These are phyloP conservation scores for Paecilomyces variotii DNA, from an alignment of 2,329 filamentous ascomycete species.

Conservation along the genomic window DNA sequence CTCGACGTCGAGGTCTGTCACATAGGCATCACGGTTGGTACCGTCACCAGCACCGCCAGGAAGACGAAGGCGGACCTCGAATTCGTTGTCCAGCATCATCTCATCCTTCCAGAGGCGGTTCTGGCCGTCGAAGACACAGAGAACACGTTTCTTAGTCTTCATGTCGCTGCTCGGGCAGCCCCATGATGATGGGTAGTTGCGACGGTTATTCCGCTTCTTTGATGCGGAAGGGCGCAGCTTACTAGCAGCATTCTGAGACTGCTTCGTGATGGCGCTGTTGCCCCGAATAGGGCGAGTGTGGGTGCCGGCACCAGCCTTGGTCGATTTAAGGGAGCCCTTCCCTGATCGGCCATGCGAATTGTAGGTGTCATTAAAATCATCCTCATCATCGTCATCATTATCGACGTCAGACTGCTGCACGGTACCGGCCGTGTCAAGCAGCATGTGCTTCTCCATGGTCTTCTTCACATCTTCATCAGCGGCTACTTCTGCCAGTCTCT, in stretches of 20 bases:
- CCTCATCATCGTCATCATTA: slow-evolving; percentile 53
- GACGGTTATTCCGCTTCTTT: slow-evolving; percentile 77
- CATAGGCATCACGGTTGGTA: slow-evolving; percentile 72
- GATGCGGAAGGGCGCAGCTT: slow-evolving; percentile 54
- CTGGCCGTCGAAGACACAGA: slow-evolving; percentile 84
- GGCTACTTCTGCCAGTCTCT: slow-evolving; percentile 51
- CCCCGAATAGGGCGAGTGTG: slow-evolving; percentile 45
- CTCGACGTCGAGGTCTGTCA: slow-evolving; percentile 88
- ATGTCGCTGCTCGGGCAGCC: slow-evolving; percentile 87
- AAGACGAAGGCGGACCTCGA: slow-evolving; percentile 81
- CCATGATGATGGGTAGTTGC: slow-evolving; percentile 91
- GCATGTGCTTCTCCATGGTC: slow-evolving; percentile 50
- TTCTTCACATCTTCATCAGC: slow-evolving; percentile 50
- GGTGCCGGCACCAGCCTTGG: slow-evolving; percentile 45
- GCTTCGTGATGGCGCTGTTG: slow-evolving; percentile 39
- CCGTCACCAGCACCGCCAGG: slow-evolving; percentile 69
- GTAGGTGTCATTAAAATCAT: slow-evolving; percentile 44
- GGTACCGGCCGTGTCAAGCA: slow-evolving; percentile 42
- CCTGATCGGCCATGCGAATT: slow-evolving; percentile 34
- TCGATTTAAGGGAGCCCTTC: slow-evolving; percentile 39
- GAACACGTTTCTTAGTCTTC: slow-evolving; percentile 95
- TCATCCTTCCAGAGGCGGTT: slow-evolving; percentile 93
- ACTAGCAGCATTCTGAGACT: slow-evolving; percentile 57
- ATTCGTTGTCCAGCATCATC: slow-evolving; percentile 95
- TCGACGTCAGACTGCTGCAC: slow-evolving; percentile 44